A percentile compares a stretch with the other conserved stretches of the same genome.
Evolutionary conservation across 768 basidiomycete species (phyloP).

Genomic region (Amanita molliuscula): DNA sequence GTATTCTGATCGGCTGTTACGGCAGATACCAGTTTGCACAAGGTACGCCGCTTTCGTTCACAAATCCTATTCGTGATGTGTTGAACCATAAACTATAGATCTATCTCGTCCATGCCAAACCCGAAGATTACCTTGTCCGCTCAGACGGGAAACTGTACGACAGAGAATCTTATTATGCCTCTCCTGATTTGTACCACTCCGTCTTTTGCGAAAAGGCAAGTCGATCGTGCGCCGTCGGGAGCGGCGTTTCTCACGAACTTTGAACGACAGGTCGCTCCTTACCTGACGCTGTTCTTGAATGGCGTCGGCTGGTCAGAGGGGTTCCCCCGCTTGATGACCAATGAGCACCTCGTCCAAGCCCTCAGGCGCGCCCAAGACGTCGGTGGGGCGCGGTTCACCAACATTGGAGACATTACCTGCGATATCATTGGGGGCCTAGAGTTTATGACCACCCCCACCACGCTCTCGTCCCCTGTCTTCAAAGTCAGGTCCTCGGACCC

Average conservation of each 20-base stretch:
- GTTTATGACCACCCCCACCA: conserved; percentile 69
- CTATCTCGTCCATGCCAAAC: conserved; percentile 65
- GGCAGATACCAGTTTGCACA: conserved; percentile 45
- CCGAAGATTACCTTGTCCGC: conserved; percentile 61
- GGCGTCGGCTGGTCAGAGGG: conserved; percentile 76
- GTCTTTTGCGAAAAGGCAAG: conserved; percentile 58
- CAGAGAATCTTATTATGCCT: conserved; percentile 62
- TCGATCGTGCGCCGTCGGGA: neutral
- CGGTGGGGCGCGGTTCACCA: conserved; percentile 49
- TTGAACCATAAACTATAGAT: conserved; percentile 29
- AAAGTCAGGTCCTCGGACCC: conserved; percentile 32
- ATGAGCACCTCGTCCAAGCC: conserved; percentile 42
- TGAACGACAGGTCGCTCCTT: conserved; percentile 60
- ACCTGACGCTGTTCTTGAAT: conserved; percentile 76
- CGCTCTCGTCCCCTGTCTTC: conserved; percentile 69
- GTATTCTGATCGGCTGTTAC: neutral
- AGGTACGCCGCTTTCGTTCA: conserved; percentile 25
- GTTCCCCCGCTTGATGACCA: conserved; percentile 75
- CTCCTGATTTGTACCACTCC: conserved; percentile 56
- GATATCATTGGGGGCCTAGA: conserved; percentile 87
- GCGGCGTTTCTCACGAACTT: neutral
- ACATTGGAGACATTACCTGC: conserved; percentile 83
- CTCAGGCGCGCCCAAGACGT: conserved; percentile 37
- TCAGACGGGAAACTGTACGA: conserved; percentile 46
- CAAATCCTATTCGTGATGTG: neutral